phyloP scores from a whole-genome alignment of 225 moss, liverwort and hornwort species.

The Lunularia cruciata region DNA sequence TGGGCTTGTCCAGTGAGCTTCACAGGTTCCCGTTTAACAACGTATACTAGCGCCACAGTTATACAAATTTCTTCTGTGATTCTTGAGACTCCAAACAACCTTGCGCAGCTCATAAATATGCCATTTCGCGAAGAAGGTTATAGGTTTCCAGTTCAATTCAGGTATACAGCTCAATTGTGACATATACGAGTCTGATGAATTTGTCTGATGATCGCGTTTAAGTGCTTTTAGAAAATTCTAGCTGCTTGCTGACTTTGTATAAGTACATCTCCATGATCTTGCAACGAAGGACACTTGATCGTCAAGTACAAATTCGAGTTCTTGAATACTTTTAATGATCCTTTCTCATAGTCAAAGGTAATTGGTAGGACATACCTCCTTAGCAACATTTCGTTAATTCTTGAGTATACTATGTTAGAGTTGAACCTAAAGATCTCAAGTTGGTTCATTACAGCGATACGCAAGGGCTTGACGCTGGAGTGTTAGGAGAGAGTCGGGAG shows the following conservation, averaged over 20 bases:
- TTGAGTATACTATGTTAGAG: not conserved
- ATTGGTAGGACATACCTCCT: too few relatives aligned
- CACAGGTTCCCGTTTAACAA: conserved; percentile 79
- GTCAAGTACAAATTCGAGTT: too few relatives aligned
- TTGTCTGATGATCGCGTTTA: too few relatives aligned
- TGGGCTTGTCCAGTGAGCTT: conserved; percentile 61
- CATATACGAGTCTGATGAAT: too few relatives aligned
- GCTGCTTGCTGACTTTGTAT: too few relatives aligned
- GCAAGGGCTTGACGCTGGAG: conserved; percentile 66
- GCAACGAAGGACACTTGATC: too few relatives aligned
- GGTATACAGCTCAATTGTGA: conserved; percentile 36
- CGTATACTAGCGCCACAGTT: conserved; percentile 70
- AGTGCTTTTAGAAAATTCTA: too few relatives aligned
- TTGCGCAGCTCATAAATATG: conserved; percentile 58
- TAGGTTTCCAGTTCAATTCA: conserved; percentile 77
- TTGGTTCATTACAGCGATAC: conserved; percentile 70
- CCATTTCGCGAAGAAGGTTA: conserved; percentile 61
- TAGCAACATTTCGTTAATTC: too few relatives aligned
- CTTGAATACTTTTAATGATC: too few relatives aligned
- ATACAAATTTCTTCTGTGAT: conserved; percentile 63
- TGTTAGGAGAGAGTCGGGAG: conserved; percentile 71
- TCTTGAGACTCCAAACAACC: conserved; percentile 53
- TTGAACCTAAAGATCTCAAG: not conserved
- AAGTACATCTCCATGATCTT: too few relatives aligned
- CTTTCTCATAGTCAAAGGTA: too few relatives aligned